Base-by-base conservation (phyloP, 2,329 filamentous ascomycete genomes). In the Cordyceps pruinosa region DNA sequence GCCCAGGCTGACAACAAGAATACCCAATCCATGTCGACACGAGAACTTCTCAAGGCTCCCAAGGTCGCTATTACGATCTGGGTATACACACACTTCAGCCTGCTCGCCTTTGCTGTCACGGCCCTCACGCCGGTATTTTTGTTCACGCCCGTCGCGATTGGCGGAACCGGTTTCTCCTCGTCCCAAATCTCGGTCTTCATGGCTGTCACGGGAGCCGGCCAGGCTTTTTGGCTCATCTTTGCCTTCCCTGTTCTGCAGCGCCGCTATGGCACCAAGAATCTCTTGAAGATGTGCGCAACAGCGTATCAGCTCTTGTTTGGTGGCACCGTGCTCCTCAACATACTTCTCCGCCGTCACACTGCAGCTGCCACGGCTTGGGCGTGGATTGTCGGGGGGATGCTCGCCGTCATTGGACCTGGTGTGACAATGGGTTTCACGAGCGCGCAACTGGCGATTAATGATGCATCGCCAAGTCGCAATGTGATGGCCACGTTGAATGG, bases 401-500 rank as follows among this genome's bases (percentile, higher is more conserved):
- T 85, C 15, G 72, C 74, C 0, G 19, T 88, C 0, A 7, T 72
- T 5, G 86, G 85, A 0, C 78, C 78, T 15, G 83, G 84, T 1
- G 81, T 88, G 0, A 78, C 77, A 45, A 90, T 89, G 86, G 76
- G 79, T 2, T 88, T 87, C 65, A 91, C 87, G 0, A 84, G 77
- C 2, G 78, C 86, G 1, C 88, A 92, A 73, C 81, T 93, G 9
- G 83, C 84, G 0, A 67, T 93, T 32, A 93, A 93, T 68, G 87
- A 92, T 58, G 81, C 88, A 2, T 79, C 85, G 0, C 89, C 89
- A 0, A 82, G 77, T 12, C 78, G 82, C 1, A 74, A 76, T 42
- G 79, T 83, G 0, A 73, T 93, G 9, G 88, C 85, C 0, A 90
- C 83, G 0, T 72, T 94, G 25, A 93, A 93, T 63, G 85, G 86